phyloP scores from a whole-genome alignment of 768 basidiomycete species.

The Tylopilus sp. region DNA sequence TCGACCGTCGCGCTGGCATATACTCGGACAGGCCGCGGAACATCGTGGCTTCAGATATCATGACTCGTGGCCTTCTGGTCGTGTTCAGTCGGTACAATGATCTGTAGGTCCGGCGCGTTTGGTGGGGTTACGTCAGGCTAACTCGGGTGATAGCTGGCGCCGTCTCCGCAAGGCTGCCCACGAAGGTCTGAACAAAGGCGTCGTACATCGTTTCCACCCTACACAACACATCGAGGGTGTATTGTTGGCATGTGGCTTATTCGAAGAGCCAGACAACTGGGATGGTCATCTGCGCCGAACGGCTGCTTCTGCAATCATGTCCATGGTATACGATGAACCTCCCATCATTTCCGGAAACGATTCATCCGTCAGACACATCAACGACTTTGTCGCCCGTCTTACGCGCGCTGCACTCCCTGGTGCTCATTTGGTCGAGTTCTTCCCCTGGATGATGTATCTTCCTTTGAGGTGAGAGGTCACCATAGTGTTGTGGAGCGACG shows the following conservation, averaged over 20 bases:
- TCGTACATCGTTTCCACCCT: slow-evolving; percentile 1
- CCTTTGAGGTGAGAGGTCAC: slow-evolving; percentile 15
- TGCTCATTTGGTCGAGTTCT: slow-evolving; percentile 35
- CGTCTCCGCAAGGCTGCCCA: slow-evolving; percentile 10
- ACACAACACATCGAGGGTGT: slow-evolving; percentile 6
- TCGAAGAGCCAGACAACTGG: slow-evolving; percentile 29
- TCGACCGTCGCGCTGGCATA: slow-evolving; percentile 34
- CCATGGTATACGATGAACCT: slow-evolving; percentile 23
- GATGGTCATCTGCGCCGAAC: slow-evolving; percentile 29
- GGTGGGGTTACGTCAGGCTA: neutral
- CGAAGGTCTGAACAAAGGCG: slow-evolving; percentile 1
- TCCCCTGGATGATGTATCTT: slow-evolving; percentile 33
- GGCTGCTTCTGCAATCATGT: slow-evolving; percentile 28
- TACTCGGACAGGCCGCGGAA: slow-evolving; percentile 33
- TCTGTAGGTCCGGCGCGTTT: neutral
- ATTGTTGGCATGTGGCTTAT: slow-evolving; percentile 18
- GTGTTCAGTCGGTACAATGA: slow-evolving; percentile 18
- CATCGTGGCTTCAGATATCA: slow-evolving; percentile 30
- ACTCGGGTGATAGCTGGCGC: slow-evolving; percentile 1
- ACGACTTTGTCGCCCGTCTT: slow-evolving; percentile 25
- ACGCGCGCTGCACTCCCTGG: slow-evolving; percentile 36
- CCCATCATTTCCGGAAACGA: slow-evolving; percentile 9
- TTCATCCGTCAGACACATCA: slow-evolving; percentile 7
- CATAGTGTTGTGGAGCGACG: no score
- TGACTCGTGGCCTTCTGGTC: slow-evolving; percentile 29